Evolutionary conservation across 2,329 filamentous ascomycete genomes (phyloP).

Genomic region (Dothidotthia symphoricarpi): DNA sequence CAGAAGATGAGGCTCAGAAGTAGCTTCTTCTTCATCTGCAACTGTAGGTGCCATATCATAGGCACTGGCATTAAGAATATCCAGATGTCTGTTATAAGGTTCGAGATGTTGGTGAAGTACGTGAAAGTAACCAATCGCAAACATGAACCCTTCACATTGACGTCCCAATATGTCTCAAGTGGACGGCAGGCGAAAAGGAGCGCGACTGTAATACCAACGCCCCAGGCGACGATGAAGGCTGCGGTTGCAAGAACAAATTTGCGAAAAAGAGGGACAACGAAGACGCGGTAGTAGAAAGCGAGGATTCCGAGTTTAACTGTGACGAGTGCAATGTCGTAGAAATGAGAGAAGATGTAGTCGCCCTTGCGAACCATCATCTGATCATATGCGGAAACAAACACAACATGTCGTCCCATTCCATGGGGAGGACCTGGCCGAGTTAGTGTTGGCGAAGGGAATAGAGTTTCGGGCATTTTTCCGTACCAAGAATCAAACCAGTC

Average conservation of each 20-base stretch:
- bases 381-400: conserved; percentile 25
- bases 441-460: conserved; percentile 5
- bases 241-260: conserved; percentile 30
- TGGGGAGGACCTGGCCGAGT: conserved; percentile 29
- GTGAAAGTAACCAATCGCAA: conserved; percentile 31
- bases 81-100: conserved; percentile 35
- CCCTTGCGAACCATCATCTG: conserved; percentile 35
- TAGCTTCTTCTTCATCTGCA: conserved; percentile 36
- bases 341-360: conserved; percentile 38
- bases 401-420: conserved; percentile 37
- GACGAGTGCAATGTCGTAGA: conserved; percentile 36
- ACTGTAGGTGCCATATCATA: conserved; percentile 36
- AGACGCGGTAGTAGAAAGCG: conserved; percentile 37
- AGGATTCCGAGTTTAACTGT: conserved; percentile 35
- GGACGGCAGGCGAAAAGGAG: conserved; percentile 31
- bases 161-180: conserved; percentile 33
- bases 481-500: conserved; percentile 30
- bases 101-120: conserved; percentile 38
- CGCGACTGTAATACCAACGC: conserved; percentile 34
- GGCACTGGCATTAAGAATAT: conserved; percentile 37
- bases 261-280: conserved; percentile 31
- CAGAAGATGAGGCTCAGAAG: conserved; percentile 34
- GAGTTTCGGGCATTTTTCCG: neutral
- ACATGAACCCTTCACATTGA: conserved; percentile 26
- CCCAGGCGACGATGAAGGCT: conserved; percentile 31